Base-by-base conservation (phyloP, 1,284 basidiomycete species). In the Cutaneotrichosporon sp. region DNA sequence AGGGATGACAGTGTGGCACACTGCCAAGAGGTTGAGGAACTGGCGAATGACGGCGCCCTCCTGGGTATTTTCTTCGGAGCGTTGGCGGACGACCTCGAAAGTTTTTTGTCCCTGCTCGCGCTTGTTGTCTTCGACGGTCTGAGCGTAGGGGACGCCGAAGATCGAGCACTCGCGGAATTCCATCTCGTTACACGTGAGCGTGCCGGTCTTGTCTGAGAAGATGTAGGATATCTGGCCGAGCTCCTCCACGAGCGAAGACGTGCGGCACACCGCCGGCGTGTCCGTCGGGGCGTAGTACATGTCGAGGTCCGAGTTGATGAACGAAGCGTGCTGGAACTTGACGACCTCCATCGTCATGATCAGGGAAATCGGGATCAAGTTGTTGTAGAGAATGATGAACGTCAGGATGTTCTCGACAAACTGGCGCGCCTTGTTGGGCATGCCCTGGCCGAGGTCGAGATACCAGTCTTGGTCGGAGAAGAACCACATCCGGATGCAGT, bases 261-360 rank as follows among this genome's bases (percentile, higher is more conserved):
- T 99, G 22, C 96, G 89, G 77, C 97, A 99, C 10, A 97, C 85
- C 0, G 97, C 97, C 0, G 97, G 93, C 0, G 96, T 99, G 77
- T 99, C 95, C 5, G 95, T 97, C 64, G 85, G 88, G 3, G 89
- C 88, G 77, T 99, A 91, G 81, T 99, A 99, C 91, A 93, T 94
- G 80, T 94, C 91, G 62, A 94, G 86, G 80, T 99, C 97, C 40
- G 88, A 94, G 80, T 98, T 99, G 84, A 99, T 99, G 61, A 98
- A 86, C 58, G 90, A 89, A 0, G 97, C 95, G 81, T 98, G 97
- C 80, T 97, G 93, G 75, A 90, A 98, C 80, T 98, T 98, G 83
- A 99, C 97, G 32, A 99, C 90, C 82, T 99, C 97, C 90, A 99
- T 98, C 1, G 97, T 98, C 74, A 99, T 96, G 76, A 99, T 97